Evolutionary conservation across 2,329 filamentous ascomycete genomes (phyloP).

Genomic region (Thermoascus crustaceus): DNA sequence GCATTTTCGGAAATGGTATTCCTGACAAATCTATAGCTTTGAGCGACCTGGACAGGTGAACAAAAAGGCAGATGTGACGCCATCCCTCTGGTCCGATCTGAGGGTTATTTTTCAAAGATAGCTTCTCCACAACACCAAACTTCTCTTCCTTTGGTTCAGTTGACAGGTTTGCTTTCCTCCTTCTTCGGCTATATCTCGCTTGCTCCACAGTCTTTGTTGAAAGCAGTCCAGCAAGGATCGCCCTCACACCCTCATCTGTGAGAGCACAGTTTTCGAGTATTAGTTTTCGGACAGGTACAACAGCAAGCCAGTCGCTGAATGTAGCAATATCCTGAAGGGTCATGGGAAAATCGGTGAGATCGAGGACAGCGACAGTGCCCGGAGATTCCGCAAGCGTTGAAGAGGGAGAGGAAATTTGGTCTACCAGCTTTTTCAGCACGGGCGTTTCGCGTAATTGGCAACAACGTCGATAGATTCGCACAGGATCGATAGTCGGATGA

Average conservation of each 20-base stretch:
- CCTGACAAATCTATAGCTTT: slow-evolving; percentile 81
- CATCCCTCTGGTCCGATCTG: slow-evolving; percentile 81
- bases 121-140: slow-evolving; percentile 69
- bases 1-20: slow-evolving; percentile 61
- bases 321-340: slow-evolving; percentile 77
- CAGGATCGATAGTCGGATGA: slow-evolving; percentile 78
- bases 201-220: slow-evolving; percentile 63
- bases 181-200: slow-evolving; percentile 42
- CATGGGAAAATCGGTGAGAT: slow-evolving; percentile 77
- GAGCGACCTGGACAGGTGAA: slow-evolving; percentile 81
- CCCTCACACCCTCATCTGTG: slow-evolving; percentile 75
- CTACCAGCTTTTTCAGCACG: slow-evolving; percentile 82
- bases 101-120: slow-evolving; percentile 80
- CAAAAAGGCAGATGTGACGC: slow-evolving; percentile 82
- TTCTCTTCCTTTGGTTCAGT: slow-evolving; percentile 23
- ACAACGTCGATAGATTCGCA: slow-evolving; percentile 86
- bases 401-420: slow-evolving; percentile 69
- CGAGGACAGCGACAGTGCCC: slow-evolving; percentile 73
- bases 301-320: slow-evolving; percentile 84
- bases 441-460: slow-evolving; percentile 90
- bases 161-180: slow-evolving; percentile 30
- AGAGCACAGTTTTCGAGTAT: slow-evolving; percentile 81
- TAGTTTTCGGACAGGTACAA: slow-evolving; percentile 82
- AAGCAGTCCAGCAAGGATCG: slow-evolving; percentile 77
- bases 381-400: slow-evolving; percentile 55